A percentile compares a stretch with the other conserved stretches of the same genome.
Evolutionary conservation across 2,329 filamentous ascomycete species (phyloP).

Genomic region (Dothidotthia symphoricarpi): DNA sequence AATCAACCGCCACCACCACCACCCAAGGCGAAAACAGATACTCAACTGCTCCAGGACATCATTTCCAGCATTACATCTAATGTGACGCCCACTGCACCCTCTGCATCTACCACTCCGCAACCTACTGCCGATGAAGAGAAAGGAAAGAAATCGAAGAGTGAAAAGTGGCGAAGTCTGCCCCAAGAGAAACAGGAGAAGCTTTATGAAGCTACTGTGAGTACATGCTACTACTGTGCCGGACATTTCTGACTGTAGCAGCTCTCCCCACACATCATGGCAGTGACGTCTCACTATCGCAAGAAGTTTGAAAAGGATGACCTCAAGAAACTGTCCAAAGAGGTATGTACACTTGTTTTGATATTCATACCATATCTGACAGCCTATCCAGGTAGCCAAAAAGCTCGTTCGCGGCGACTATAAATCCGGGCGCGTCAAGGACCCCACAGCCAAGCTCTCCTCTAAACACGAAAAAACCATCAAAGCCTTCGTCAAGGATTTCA

Average conservation of each 20-base stretch:
- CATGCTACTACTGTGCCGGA: neutral
- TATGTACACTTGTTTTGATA: constrained; percentile 22
- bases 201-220: constrained; percentile 85
- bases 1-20: constrained; percentile 56
- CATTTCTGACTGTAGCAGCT: constrained; percentile 54
- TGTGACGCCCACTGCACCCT: constrained; percentile 54
- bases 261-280: constrained; percentile 78
- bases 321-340: constrained; percentile 64
- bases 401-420: constrained; percentile 91
- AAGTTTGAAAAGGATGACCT: constrained; percentile 79
- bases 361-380: constrained; percentile 8
- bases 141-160: constrained; percentile 53
- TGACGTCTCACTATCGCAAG: constrained; percentile 82
- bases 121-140: constrained; percentile 55
- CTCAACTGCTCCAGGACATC: constrained; percentile 72
- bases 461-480: constrained; percentile 82
- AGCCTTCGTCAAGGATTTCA: constrained; percentile 77
- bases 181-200: constrained; percentile 91
- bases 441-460: constrained; percentile 66
- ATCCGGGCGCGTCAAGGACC: constrained; percentile 79
- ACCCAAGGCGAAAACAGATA: constrained; percentile 67
- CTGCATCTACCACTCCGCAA: constrained; percentile 65
- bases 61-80: constrained; percentile 75
- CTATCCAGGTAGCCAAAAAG: constrained; percentile 68
- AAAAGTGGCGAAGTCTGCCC: constrained; percentile 68